Percentiles rank a stretch among this genome's conserved stretches.
Evolutionary conservation across 2,329 filamentous ascomycete species (phyloP).

Genomic region (Paraconiothyrium brasiliense): DNA sequence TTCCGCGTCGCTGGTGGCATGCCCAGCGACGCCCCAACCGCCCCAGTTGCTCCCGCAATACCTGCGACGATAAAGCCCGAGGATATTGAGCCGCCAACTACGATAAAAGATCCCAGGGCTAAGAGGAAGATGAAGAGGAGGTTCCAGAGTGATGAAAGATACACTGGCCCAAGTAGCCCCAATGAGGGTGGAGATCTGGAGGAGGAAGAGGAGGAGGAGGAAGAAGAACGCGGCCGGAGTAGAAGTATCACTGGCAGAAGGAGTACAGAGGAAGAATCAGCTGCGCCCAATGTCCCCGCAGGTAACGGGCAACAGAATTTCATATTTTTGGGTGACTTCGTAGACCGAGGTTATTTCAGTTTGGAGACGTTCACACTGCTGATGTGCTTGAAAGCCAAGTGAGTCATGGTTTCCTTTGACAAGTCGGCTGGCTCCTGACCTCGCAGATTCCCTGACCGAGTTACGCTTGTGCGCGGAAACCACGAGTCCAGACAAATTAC

Average conservation of each 20-base stretch:
- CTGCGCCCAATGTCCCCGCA: constrained; percentile 51
- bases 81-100: constrained; percentile 88
- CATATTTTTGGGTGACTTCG: constrained; percentile 75
- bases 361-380: constrained; percentile 77
- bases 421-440: constrained; percentile 16
- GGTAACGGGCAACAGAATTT: constrained; percentile 73
- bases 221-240: constrained; percentile 58
- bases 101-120: constrained; percentile 87
- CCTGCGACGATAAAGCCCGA: constrained; percentile 83
- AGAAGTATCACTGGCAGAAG: constrained; percentile 53
- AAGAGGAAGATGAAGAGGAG: constrained; percentile 80
- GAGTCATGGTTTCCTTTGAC: constrained; percentile 32
- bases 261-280: constrained; percentile 54
- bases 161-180: constrained; percentile 61
- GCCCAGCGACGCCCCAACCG: constrained; percentile 75
- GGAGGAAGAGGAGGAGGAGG: constrained; percentile 60
- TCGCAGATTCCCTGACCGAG: constrained; percentile 72
- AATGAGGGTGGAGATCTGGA: constrained; percentile 62
- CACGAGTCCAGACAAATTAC: constrained; percentile 99
- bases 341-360: constrained; percentile 78
- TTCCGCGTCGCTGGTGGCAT: constrained; percentile 97
- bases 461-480: constrained; percentile 80
- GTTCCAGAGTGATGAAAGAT: constrained; percentile 61
- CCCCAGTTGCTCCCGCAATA: constrained; percentile 71
- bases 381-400: constrained; percentile 78